Evolutionary conservation across 2,329 filamentous ascomycete genomes (phyloP).

Genomic region (Aspergillus flavus): DNA sequence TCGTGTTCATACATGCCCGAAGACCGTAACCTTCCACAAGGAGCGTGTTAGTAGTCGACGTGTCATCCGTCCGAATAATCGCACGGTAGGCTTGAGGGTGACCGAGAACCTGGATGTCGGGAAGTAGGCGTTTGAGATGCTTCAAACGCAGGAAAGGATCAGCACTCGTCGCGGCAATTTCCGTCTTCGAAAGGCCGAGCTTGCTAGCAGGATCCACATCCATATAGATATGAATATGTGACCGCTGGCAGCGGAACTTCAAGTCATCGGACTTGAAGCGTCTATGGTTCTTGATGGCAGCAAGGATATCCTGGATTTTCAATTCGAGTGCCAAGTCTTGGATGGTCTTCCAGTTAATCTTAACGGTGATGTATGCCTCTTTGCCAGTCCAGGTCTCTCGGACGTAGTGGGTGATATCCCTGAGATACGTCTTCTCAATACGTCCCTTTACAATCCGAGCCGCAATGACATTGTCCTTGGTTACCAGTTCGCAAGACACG

Average conservation of each 20-base stretch:
- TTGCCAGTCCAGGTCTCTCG: constrained; percentile 86
- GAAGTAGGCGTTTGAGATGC: constrained; percentile 78
- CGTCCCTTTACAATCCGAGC: constrained; percentile 90
- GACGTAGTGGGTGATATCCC: constrained; percentile 77
- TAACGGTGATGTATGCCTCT: constrained; percentile 75
- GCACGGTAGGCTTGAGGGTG: constrained; percentile 84
- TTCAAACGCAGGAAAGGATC: constrained; percentile 68
- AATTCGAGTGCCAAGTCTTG: constrained; percentile 81
- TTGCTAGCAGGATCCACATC: constrained; percentile 46
- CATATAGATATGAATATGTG: constrained; percentile 73
- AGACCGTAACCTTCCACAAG: constrained; percentile 93
- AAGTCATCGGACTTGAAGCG: constrained; percentile 73
- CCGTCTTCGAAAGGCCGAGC: constrained; percentile 42
- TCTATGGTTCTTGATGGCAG: constrained; percentile 76
- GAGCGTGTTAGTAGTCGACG: constrained; percentile 70
- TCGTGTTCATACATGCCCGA: constrained; percentile 85
- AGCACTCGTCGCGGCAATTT: constrained; percentile 45
- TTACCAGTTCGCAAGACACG: constrained; percentile 82
- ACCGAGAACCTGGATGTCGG: constrained; percentile 82
- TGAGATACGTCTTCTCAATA: constrained; percentile 91
- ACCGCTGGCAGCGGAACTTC: constrained; percentile 52
- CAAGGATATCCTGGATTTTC: constrained; percentile 69
- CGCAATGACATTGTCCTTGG: constrained; percentile 71
- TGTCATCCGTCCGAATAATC: constrained; percentile 81
- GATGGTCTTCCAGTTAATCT: constrained; percentile 78